A percentile compares a stretch with the other conserved stretches of the same genome.
Evolutionary conservation across 305 asterid species (phyloP).

Genomic region (Fraxinus greggii): DNA sequence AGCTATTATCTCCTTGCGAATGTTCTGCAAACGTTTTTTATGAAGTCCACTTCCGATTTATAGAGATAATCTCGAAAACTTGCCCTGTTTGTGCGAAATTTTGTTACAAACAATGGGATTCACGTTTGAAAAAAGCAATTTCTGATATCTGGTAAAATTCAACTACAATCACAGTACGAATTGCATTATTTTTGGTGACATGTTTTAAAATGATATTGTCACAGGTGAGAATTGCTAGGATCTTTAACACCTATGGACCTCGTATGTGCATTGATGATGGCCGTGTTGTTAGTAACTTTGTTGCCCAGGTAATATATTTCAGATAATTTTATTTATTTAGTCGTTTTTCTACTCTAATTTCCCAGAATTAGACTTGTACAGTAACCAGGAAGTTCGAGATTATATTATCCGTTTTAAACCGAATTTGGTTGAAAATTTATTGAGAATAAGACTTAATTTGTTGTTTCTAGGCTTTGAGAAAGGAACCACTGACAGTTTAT

Average conservation of each 20-base stretch:
- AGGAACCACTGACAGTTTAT: constrained; percentile 87
- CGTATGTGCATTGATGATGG: constrained; percentile 98
- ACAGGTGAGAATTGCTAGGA: constrained; percentile 96
- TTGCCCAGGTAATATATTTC: constrained; percentile 72
- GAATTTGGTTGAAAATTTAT: background rate
- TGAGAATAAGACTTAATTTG: background rate
- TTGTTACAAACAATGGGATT: background rate
- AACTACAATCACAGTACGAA: background rate
- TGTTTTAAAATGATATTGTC: constrained; percentile 8
- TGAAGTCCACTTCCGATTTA: background rate
- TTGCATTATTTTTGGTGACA: background rate
- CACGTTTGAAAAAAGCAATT: background rate
- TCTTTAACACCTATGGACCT: constrained; percentile 93
- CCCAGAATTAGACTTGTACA: background rate
- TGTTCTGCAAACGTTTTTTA: background rate
- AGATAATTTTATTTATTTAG: background rate
- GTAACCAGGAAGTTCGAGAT: background rate
- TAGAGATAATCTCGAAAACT: background rate
- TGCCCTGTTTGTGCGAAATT: background rate
- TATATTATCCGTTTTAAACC: background rate
- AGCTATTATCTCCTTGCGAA: background rate
- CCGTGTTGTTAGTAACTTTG: constrained; percentile 96
- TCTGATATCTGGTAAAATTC: background rate
- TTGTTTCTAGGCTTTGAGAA: constrained; percentile 77
- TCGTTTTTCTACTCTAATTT: background rate